phyloP scores from a whole-genome alignment of 208 protist species.

The Vickermania spadyakhi region DNA sequence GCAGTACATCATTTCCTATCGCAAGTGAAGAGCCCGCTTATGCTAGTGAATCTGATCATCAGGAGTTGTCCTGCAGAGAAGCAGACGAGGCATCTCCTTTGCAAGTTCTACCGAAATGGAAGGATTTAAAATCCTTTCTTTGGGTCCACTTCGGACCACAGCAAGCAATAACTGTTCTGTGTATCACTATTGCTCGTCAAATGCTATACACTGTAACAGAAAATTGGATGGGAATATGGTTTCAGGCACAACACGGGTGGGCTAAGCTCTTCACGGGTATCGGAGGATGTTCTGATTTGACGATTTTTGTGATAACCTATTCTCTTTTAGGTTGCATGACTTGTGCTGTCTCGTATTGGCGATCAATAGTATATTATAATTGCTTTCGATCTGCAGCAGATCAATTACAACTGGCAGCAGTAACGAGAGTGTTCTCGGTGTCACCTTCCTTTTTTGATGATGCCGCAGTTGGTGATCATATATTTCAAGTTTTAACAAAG shows the following conservation, averaged over 20 bases:
- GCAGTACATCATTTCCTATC: too few species aligned
- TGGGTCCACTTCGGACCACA: slow-evolving; percentile 27
- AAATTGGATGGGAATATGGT: slow-evolving; percentile 71
- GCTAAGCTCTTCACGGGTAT: background rate
- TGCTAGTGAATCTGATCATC: too few species aligned
- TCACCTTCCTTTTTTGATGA: slow-evolving; percentile 75
- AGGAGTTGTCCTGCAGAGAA: too few species aligned
- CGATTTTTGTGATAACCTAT: slow-evolving; percentile 47
- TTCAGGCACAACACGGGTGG: background rate
- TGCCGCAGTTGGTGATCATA: slow-evolving; percentile 27
- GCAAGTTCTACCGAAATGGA: slow-evolving; percentile 16
- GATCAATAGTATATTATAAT: slow-evolving; percentile 43
- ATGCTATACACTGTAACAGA: slow-evolving; percentile 49
- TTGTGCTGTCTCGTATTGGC: slow-evolving; percentile 35
- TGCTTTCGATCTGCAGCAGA: slow-evolving; percentile 48
- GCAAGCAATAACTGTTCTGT: slow-evolving; percentile 19
- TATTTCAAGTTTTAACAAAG: slow-evolving; percentile 48
- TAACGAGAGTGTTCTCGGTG: slow-evolving; percentile 45
- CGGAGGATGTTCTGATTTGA: background rate
- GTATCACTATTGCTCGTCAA: slow-evolving; percentile 33
- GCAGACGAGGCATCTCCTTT: too few species aligned
- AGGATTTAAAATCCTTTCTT: slow-evolving; percentile 34
- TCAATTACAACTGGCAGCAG: slow-evolving; percentile 38
- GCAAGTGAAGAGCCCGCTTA: too few species aligned
- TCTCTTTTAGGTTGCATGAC: slow-evolving; percentile 42